Conservation (phyloP, 2,329 filamentous ascomycete species). For the Xylariomycetidae sp. region DNA sequence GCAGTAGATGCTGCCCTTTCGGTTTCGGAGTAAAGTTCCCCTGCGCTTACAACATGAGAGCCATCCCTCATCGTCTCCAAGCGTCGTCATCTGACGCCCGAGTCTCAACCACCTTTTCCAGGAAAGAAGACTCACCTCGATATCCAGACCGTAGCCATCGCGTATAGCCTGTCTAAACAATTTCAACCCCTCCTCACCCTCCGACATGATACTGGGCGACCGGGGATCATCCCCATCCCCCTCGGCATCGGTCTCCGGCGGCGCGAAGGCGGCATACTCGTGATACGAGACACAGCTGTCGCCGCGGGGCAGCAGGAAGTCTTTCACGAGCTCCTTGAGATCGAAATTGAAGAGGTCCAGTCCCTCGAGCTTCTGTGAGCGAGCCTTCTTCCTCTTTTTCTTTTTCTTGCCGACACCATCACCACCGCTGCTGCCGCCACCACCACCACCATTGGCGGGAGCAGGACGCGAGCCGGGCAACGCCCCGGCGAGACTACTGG, state of each 20-base stretch:
- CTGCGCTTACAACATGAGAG: slow-evolving; percentile 7
- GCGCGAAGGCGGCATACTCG: slow-evolving; percentile 25
- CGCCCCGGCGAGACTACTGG: background rate
- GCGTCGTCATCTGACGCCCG: background rate
- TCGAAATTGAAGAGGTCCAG: slow-evolving; percentile 26
- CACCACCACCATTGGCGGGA: no score
- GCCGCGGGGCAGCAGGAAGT: slow-evolving; percentile 17
- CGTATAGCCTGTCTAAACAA: slow-evolving; percentile 23
- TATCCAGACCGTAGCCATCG: slow-evolving; percentile 21
- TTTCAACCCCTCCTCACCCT: slow-evolving; percentile 19
- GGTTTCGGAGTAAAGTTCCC: slow-evolving; percentile 21
- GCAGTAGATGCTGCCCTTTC: slow-evolving; percentile 18
- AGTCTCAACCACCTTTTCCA: background rate
- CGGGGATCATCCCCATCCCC: no score
- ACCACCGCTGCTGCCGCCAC: background rate
- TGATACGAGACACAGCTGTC: slow-evolving; percentile 25
- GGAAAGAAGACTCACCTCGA: slow-evolving; percentile 17
- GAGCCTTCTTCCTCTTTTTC: background rate
- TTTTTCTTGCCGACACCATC: background rate
- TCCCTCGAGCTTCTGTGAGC: slow-evolving; percentile 12
- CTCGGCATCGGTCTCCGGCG: slow-evolving; percentile 15
- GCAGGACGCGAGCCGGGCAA: no score
- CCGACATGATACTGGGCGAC: slow-evolving; percentile 25
- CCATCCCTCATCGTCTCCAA: slow-evolving; percentile 3
- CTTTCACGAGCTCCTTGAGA: slow-evolving; percentile 20